Conservation (phyloP, 2,329 filamentous ascomycete species). For the Cladosporium sp. region DNA sequence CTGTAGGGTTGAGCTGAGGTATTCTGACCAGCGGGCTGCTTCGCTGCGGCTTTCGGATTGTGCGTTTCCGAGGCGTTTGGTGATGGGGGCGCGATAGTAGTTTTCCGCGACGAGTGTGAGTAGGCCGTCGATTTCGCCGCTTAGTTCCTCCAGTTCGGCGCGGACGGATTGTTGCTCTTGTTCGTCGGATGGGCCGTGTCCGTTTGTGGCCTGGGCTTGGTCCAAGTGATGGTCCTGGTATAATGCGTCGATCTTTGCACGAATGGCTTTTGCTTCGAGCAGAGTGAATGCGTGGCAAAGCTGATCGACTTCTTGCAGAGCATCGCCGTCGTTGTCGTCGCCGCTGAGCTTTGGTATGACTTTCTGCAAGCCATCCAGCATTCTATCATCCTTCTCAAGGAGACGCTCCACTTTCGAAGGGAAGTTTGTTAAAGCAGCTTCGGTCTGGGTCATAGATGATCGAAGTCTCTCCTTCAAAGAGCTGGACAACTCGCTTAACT, state of each 20-base stretch:
- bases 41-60: conserved; percentile 33
- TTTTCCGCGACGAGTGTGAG: conserved; percentile 67
- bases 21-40: conserved; percentile 39
- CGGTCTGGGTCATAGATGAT: conserved; percentile 45
- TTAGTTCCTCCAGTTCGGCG: conserved; percentile 64
- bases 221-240: conserved; percentile 32
- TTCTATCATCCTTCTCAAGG: conserved; percentile 53
- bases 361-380: conserved; percentile 62
- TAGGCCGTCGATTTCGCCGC: conserved; percentile 64
- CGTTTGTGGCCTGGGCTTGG: background rate
- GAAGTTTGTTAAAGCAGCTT: conserved; percentile 42
- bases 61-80: conserved; percentile 36
- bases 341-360: conserved; percentile 57
- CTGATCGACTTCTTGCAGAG: conserved; percentile 50
- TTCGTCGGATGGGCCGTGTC: conserved; percentile 48
- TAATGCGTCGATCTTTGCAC: conserved; percentile 46
- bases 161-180: conserved; percentile 43
- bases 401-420: conserved; percentile 49
- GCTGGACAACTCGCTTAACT: conserved; percentile 29
- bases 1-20: conserved; percentile 38
- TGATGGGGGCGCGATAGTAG: conserved; percentile 59
- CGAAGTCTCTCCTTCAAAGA: conserved; percentile 30
- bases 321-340: conserved; percentile 42
- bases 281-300: conserved; percentile 46
- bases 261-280: conserved; percentile 38